Percentiles rank a stretch among this genome's conserved stretches.
Evolutionary conservation across 2,329 filamentous ascomycete genomes (phyloP).

Genomic region (Colletotrichum phormii): DNA sequence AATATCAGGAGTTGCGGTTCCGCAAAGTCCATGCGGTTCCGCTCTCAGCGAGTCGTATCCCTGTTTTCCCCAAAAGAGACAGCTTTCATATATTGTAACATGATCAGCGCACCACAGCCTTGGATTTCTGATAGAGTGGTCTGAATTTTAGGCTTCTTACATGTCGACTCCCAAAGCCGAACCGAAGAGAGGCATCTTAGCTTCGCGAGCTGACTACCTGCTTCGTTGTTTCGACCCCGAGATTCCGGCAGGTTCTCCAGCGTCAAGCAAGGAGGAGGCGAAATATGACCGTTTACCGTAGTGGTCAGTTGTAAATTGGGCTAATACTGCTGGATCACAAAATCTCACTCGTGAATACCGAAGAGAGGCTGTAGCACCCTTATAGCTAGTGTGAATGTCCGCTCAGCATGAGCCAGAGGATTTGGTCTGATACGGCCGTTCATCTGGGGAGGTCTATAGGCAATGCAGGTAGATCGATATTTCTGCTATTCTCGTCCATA

Average conservation of each 20-base stretch:
- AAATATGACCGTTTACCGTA: accelerated
- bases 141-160: background rate
- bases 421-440: too few species aligned
- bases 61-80: background rate
- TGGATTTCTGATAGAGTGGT: background rate
- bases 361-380: too few species aligned
- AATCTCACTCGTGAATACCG: too few species aligned
- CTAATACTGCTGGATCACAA: too few species aligned
- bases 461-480: too few species aligned
- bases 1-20: background rate
- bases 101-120: background rate
- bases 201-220: background rate
- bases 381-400: too few species aligned
- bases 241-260: too few species aligned
- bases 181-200: background rate
- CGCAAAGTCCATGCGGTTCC: background rate
- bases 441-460: too few species aligned
- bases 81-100: background rate
- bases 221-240: background rate
- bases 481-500: too few species aligned
- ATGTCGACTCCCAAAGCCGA: background rate
- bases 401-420: too few species aligned
- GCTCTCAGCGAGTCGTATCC: background rate
- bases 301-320: too few species aligned
- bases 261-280: too few species aligned